Evolutionary conservation across 2,329 filamentous ascomycete species (phyloP), one percentile per base, ranked within the genome.

Genomic region (Elsinoe australis): DNA sequence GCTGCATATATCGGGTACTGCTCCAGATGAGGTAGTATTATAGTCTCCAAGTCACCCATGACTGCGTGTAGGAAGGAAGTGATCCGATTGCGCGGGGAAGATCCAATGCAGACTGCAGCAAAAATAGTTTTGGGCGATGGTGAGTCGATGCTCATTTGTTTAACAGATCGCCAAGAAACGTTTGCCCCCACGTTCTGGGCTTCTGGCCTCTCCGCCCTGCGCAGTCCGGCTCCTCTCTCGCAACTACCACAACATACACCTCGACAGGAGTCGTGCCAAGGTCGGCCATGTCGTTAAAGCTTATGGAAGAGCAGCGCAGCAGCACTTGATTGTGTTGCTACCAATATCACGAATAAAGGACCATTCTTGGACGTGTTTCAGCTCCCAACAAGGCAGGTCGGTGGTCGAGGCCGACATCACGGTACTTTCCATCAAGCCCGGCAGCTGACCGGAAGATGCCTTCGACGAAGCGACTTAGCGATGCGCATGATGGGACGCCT

Each of bases 21-120:
- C 1, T 87, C 84, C 34, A 94, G 70, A 64, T 95, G 87, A 52
- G 92, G 82, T 26, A 96, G 74, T 34, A 71, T 61, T 49, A 94
- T 67, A 2, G 77, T 80, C 66, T 88, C 79, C 59, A 90, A 69
- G 29, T 63, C 63, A 39, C 69, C 61, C 71, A 76, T 77, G 26
- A n/a, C 17, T 28, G 26, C n/a, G 15, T 12, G 9, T 15, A n/a
- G 33, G n/a, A n/a, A n/a, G n/a, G n/a, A n/a, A n/a, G n/a, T n/a
- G n/a, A n/a, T n/a, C n/a, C n/a, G n/a, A n/a, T n/a, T n/a, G n/a
- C n/a, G n/a, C n/a, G n/a, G n/a, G n/a, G n/a, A n/a, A n/a, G n/a
- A n/a, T n/a, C n/a, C n/a, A n/a, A n/a, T n/a, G n/a, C n/a, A n/a
- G n/a, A n/a, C n/a, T n/a, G n/a, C n/a, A n/a, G n/a, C n/a, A n/a